phyloP scores from a whole-genome alignment of 2,329 filamentous ascomycete genomes.

The Boeremia exigua region DNA sequence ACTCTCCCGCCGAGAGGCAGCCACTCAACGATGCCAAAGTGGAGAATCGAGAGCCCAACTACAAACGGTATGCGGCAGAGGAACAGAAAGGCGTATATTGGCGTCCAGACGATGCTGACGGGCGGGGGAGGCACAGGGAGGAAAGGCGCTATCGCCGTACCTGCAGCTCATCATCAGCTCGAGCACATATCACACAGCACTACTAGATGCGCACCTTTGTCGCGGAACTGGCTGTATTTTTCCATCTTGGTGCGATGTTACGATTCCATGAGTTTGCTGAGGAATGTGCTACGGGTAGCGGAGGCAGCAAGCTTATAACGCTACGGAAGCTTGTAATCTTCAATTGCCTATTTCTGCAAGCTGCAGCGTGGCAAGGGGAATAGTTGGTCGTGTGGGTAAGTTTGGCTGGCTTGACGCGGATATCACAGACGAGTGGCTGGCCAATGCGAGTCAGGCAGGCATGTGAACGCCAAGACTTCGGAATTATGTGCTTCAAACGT shows the following conservation, averaged over 20 bases:
- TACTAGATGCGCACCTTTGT: conserved; percentile 68
- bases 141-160: conserved; percentile 95
- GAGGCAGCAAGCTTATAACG: conserved; percentile 7
- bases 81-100: conserved; percentile 76
- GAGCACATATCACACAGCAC: not conserved
- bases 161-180: conserved; percentile 55
- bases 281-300: not conserved
- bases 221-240: conserved; percentile 91
- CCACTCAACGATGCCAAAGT: conserved; percentile 84
- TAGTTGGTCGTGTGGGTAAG: conserved; percentile 17
- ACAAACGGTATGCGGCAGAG: conserved; percentile 80
- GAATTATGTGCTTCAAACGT: conserved; percentile 5
- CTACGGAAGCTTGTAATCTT: conserved; percentile 5
- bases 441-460: conserved; percentile 25
- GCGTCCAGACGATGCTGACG: conserved; percentile 64
- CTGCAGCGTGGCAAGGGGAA: conserved; percentile 16
- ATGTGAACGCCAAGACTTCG: conserved; percentile 37
- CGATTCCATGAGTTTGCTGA: conserved; percentile 25
- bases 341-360: conserved; percentile 16
- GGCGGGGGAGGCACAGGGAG: conserved; percentile 76
- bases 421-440: conserved; percentile 21
- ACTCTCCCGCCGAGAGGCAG: conserved; percentile 72
- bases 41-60: conserved; percentile 68
- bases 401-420: conserved; percentile 20
- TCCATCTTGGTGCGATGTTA: conserved; percentile 67